Percentiles rank a stretch among this genome's conserved stretches.
These are phyloP conservation scores for Dovyalis caffra DNA, from an alignment of 345 rosid species.

Conservation along the genomic window DNA sequence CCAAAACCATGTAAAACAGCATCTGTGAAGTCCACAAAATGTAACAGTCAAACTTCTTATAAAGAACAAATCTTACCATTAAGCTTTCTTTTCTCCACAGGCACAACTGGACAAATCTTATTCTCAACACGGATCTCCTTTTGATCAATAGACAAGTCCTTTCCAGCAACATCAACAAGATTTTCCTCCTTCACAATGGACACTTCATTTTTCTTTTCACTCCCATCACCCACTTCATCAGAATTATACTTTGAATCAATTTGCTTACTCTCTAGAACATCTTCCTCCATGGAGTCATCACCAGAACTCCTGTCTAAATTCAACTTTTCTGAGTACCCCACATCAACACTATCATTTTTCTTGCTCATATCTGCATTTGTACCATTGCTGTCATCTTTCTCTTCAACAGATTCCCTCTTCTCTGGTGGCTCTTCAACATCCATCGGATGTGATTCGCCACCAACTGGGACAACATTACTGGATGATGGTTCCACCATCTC, in stretches of 20 bases:
- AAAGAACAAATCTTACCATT: conserved; percentile 46
- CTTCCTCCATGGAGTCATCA: conserved; percentile 96
- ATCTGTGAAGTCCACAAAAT: not conserved
- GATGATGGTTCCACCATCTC: conserved; percentile 85
- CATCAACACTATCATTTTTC: conserved; percentile 61
- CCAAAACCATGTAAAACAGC: not conserved
- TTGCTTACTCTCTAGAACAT: conserved; percentile 74
- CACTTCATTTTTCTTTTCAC: conserved; percentile 42
- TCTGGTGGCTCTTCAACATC: conserved; percentile 83
- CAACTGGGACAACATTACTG: conserved; percentile 47
- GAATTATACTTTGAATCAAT: conserved; percentile 58
- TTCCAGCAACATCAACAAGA: conserved; percentile 47
- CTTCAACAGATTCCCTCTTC: conserved; percentile 60
- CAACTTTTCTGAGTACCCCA: conserved; percentile 81
- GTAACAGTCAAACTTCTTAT: not conserved
- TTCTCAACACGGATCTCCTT: conserved; percentile 39
- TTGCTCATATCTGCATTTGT: conserved; percentile 61
- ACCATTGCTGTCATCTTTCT: conserved; percentile 61
- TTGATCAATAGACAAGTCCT: conserved; percentile 36
- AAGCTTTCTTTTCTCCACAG: conserved; percentile 79
- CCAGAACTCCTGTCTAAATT: conserved; percentile 95
- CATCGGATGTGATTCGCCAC: conserved; percentile 82
- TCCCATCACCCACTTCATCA: conserved; percentile 52
- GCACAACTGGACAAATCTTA: conserved; percentile 30
- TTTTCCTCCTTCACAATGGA: conserved; percentile 44